Evolutionary conservation across 2,329 filamentous ascomycete genomes (phyloP), one percentile per base, ranked within the genome.

Genomic region (Claviceps pazoutovae): DNA sequence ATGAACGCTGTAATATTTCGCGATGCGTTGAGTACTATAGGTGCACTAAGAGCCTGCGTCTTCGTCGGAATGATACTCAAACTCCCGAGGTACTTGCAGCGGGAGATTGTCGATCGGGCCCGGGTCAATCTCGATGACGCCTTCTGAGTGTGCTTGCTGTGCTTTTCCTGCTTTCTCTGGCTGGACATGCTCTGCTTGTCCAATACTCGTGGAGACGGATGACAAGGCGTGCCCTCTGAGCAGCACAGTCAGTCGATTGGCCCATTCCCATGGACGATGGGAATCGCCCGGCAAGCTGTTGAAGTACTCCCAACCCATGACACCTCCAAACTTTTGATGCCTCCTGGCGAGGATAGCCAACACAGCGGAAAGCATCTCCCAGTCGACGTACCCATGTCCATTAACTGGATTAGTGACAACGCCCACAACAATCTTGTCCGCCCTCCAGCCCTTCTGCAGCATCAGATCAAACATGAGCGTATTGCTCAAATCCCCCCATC

Each of bases 231-330:
- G 60, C 2, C 60, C 51, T 43, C 72, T 62, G 56, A 71, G 56
- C 52, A 70, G 62, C 43, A 56, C 64, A 0, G 81, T 80, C 73
- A 93, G 83, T 52, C 75, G 74, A 46, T 74, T 75, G 0, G 86
- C 86, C 89, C 89, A 95, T 57, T 86, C 74, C 84, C 84, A 91
- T 0, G 87, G 86, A 51, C 74, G 69, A 13, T 71, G 70, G 2
- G 62, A 63, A 23, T 78, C 82, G 1, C 82, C 83, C 0, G 86
- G 85, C 53, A 82, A 65, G 51, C 83, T 80, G 70, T 95, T 94
- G 70, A 91, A 95, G 64, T 93, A 95, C 69, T 96, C 90, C 90
- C 90, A 96, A 2, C 88, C 88, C 82, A 93, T 93, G 6, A 96
- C 82, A 1, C 90, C 90, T 0, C 89, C 90, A 64, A 95, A 93